phyloP scores from a whole-genome alignment of 2,329 filamentous ascomycete species.

The Aspergillus jensenii region DNA sequence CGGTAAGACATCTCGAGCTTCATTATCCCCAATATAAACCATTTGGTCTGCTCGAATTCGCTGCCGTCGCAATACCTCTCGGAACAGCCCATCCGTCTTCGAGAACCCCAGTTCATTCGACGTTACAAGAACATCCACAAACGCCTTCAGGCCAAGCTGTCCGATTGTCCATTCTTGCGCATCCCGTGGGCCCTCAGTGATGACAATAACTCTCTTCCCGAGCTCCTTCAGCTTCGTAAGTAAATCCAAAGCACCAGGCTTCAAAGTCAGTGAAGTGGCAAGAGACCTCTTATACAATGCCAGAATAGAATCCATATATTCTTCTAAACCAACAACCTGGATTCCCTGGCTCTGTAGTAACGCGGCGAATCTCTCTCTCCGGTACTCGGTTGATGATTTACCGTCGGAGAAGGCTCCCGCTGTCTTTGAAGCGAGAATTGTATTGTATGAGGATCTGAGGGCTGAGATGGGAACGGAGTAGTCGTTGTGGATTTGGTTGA shows the following conservation, averaged over 20 bases:
- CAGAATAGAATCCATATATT: conserved; percentile 16
- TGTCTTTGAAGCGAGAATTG: conserved; percentile 37
- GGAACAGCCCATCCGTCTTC: conserved; percentile 35
- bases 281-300: conserved; percentile 15
- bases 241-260: conserved; percentile 38
- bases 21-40: conserved; percentile 30
- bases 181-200: conserved; percentile 52
- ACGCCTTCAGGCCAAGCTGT: conserved; percentile 28
- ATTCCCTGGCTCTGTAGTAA: conserved; percentile 27
- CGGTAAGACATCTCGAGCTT: conserved; percentile 26
- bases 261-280: conserved; percentile 29
- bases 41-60: conserved; percentile 21
- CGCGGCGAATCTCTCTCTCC: conserved; percentile 39
- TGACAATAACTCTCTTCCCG: conserved; percentile 43
- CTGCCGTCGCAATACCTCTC: conserved; percentile 21
- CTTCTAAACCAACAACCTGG: background rate
- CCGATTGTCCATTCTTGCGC: conserved; percentile 47
- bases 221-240: conserved; percentile 33
- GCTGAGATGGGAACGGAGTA: conserved; percentile 7
- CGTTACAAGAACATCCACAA: conserved; percentile 33
- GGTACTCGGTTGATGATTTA: conserved; percentile 46
- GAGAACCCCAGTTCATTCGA: conserved; percentile 32
- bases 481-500: conserved; percentile 29
- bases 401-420: conserved; percentile 47
- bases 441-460: conserved; percentile 29